Conservation (phyloP, 345 rosid genomes). For the Populus simonii region DNA sequence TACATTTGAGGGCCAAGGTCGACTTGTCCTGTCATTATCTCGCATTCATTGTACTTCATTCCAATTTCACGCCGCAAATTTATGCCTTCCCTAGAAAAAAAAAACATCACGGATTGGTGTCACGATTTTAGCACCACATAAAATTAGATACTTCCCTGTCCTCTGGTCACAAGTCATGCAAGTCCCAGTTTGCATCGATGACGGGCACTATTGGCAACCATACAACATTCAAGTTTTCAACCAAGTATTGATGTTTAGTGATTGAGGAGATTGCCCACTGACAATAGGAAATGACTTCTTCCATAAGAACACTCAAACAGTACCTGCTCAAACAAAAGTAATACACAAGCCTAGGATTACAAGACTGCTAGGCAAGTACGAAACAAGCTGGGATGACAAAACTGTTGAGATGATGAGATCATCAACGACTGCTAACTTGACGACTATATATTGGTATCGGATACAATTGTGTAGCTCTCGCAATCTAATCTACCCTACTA, state of each 20-base stretch:
- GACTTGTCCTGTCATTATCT: background rate
- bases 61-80: background rate
- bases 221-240: no score
- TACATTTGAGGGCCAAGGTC: no score
- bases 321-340: background rate
- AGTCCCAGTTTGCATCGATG: no score
- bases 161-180: background rate
- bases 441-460: background rate
- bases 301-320: background rate
- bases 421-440: conserved; percentile 5
- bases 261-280: background rate
- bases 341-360: background rate
- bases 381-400: conserved; percentile 7
- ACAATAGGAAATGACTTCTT: background rate
- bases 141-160: background rate
- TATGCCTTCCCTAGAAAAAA: background rate
- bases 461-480: background rate
- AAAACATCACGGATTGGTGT: background rate
- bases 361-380: background rate
- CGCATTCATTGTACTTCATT: background rate
- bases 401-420: conserved; percentile 15
- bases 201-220: no score
- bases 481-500: background rate
- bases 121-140: background rate
- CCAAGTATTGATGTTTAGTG: background rate